These are phyloP conservation scores for Geranium brycei DNA, from an alignment of 345 rosid species.

Conservation along the genomic window DNA sequence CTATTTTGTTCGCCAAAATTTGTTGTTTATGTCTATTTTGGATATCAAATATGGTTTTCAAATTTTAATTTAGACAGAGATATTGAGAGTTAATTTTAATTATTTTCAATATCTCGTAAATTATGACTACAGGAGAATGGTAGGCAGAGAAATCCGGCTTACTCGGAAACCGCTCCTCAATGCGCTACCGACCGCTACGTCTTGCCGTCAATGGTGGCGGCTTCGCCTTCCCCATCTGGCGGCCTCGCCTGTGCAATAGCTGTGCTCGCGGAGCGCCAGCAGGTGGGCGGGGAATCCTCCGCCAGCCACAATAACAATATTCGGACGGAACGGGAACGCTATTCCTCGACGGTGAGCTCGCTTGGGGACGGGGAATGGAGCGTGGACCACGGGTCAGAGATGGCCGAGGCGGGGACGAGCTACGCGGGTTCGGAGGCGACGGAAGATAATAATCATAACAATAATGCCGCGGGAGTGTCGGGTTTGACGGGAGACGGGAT, in stretches of 20 bases:
- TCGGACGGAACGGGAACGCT: slow-evolving; percentile 31
- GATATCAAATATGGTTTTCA: no score
- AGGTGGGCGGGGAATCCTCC: slow-evolving; percentile 48
- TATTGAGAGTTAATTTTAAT: no score
- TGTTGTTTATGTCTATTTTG: no score
- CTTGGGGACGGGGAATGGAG: slow-evolving; percentile 34
- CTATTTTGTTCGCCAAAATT: no score
- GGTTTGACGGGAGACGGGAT: slow-evolving; percentile 24
- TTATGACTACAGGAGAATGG: slow-evolving; percentile 47
- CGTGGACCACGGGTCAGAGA: slow-evolving; percentile 37
- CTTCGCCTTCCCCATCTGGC: slow-evolving; percentile 60
- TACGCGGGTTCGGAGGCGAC: slow-evolving; percentile 47
- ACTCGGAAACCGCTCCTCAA: slow-evolving; percentile 30
- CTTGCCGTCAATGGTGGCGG: slow-evolving; percentile 22
- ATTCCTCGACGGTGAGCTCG: slow-evolving; percentile 22
- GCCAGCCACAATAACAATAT: slow-evolving; percentile 29
- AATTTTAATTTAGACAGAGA: no score
- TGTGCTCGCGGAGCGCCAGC: slow-evolving; percentile 82
- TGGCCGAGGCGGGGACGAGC: slow-evolving; percentile 64
- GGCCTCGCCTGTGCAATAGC: slow-evolving; percentile 79
- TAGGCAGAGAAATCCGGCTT: slow-evolving; percentile 25
- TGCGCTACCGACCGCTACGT: slow-evolving; percentile 31
- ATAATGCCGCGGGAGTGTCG: slow-evolving; percentile 27
- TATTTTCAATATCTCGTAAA: no score
- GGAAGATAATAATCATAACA: slow-evolving; percentile 6